Conservation (phyloP, 495 filamentous ascomycete genomes). For the Hypoxylon subgilvum region DNA sequence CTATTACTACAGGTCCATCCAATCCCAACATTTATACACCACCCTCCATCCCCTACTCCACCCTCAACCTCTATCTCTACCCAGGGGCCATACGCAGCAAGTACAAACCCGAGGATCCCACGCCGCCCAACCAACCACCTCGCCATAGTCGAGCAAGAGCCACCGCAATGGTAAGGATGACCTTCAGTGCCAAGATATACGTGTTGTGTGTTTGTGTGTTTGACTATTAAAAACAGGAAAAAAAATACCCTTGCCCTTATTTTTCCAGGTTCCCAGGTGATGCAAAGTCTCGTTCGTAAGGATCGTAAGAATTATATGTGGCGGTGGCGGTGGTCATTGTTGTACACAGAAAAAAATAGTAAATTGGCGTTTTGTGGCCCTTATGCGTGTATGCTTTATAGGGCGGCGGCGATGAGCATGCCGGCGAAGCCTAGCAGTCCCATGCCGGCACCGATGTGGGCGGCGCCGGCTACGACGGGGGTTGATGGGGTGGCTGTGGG, state of each 20-base stretch:
- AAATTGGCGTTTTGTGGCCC: background rate
- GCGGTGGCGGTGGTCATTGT: conserved; percentile 25
- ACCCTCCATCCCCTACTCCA: conserved; percentile 2
- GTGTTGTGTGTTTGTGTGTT: conserved; percentile 2
- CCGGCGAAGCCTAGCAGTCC: conserved; percentile 40
- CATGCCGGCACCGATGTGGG: conserved; percentile 46
- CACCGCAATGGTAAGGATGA: conserved; percentile 8
- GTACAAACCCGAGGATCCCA: no score
- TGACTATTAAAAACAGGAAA: conserved; percentile 17
- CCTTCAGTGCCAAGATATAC: no score
- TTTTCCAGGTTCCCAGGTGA: conserved; percentile 31
- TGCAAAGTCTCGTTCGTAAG: conserved; percentile 45
- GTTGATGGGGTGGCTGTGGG: conserved; percentile 36
- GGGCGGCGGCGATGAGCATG: conserved; percentile 40
- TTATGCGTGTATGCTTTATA: conserved; percentile 37
- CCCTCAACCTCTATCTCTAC: no score
- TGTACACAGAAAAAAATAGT: conserved; percentile 33
- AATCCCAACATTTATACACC: conserved; percentile 30
- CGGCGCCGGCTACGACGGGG: conserved; percentile 46
- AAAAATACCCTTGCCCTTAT: conserved; percentile 14
- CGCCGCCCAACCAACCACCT: no score
- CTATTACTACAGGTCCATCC: conserved; percentile 42
- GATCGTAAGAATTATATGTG: conserved; percentile 50
- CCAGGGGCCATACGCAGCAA: background rate
- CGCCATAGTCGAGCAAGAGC: conserved; percentile 3